phyloP scores from a whole-genome alignment of 176 grass and related monocot genomes.

The Zoysia japonica region DNA sequence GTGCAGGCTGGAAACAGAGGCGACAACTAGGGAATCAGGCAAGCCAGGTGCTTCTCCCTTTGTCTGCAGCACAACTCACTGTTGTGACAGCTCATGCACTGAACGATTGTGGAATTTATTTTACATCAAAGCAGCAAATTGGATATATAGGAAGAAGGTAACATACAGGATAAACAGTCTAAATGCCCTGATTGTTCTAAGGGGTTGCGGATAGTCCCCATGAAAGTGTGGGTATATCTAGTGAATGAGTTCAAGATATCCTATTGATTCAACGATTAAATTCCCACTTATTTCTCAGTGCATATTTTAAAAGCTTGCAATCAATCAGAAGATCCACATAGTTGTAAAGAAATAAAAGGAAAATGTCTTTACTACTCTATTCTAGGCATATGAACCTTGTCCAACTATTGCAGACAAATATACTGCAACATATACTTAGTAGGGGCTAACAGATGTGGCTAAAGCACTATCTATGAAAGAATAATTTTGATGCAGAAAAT shows the following conservation, averaged over 20 bases:
- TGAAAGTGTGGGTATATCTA: not conserved
- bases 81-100: no score
- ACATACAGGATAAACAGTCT: no score
- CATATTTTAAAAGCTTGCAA: constrained; percentile 23
- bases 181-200: no score
- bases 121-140: no score
- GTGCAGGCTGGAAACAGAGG: not conserved
- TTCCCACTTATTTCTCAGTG: constrained; percentile 12
- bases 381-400: constrained; percentile 15
- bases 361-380: not conserved
- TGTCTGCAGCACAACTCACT: no score
- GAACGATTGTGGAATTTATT: no score
- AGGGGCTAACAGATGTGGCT: constrained; percentile 29
- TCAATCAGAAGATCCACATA: not conserved
- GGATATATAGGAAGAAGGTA: no score
- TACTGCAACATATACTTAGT: constrained; percentile 18
- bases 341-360: constrained; percentile 19
- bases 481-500: constrained; percentile 25
- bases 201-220: no score
- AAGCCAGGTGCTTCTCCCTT: no score
- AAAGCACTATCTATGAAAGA: constrained; percentile 31
- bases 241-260: not conserved
- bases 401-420: not conserved
- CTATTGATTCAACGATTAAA: not conserved
- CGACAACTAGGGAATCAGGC: no score